Conservation (phyloP, 306 rosid genomes). For the Trichosanthes cucumerina region DNA sequence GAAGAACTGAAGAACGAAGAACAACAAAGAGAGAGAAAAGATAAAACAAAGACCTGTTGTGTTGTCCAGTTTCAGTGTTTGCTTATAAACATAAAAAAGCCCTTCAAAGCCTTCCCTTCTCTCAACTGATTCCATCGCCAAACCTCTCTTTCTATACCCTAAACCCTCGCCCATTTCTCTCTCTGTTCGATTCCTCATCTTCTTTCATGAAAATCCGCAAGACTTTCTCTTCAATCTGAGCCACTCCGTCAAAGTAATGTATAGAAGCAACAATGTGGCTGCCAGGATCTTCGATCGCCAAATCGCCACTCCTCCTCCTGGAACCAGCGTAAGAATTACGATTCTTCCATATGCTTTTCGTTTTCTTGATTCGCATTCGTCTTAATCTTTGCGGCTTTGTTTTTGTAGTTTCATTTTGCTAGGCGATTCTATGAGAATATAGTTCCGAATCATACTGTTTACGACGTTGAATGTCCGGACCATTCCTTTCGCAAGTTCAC, state of each 20-base stretch:
- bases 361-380: background rate
- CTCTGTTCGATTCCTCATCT: background rate
- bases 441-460: conserved; percentile 74
- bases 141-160: background rate
- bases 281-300: conserved; percentile 86
- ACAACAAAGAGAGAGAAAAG: background rate
- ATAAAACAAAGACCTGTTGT: background rate
- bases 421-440: conserved; percentile 83
- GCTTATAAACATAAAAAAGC: background rate
- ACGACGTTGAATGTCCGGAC: conserved; percentile 89
- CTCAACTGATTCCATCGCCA: background rate
- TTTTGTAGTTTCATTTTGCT: conserved; percentile 76
- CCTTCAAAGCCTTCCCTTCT: background rate
- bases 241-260: conserved; percentile 23
- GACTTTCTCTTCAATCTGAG: background rate
- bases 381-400: conserved; percentile 40
- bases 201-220: background rate
- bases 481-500: conserved; percentile 85
- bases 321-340: conserved; percentile 46
- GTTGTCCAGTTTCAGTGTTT: too few species aligned
- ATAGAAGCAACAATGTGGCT: conserved; percentile 64
- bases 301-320: conserved; percentile 73
- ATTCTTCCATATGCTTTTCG: background rate
- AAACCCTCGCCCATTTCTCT: background rate
- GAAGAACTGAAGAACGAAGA: background rate